These are phyloP conservation scores for Oryza meridionalis DNA, from an alignment of 176 grass and related monocot species.

Conservation along the genomic window DNA sequence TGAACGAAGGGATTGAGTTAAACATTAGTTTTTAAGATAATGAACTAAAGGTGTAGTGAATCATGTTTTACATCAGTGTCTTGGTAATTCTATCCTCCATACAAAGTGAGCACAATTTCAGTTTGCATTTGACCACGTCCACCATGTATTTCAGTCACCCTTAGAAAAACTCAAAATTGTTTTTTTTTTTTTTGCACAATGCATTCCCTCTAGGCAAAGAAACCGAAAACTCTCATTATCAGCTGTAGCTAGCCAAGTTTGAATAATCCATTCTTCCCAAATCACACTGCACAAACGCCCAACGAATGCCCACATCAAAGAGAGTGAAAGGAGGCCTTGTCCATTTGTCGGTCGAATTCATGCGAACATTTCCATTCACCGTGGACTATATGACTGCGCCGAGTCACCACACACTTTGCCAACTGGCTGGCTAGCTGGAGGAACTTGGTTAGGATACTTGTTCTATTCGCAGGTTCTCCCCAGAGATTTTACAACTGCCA, in stretches of 20 bases:
- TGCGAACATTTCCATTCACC: neutral
- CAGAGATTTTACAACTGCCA: neutral
- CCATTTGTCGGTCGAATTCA: neutral
- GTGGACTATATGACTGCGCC: neutral
- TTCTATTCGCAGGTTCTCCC: neutral
- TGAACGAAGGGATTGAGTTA: too few species aligned
- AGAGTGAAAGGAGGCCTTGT: neutral
- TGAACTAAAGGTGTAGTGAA: too few species aligned
- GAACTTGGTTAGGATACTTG: neutral
- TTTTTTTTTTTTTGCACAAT: neutral
- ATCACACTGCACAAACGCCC: neutral
- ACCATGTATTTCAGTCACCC: neutral
- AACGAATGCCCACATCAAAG: neutral
- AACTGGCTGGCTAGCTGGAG: neutral
- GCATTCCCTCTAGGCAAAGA: neutral
- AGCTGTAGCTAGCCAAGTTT: neutral
- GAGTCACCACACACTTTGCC: neutral
- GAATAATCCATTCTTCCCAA: neutral
- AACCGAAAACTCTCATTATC: neutral
- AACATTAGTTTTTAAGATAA: too few species aligned
- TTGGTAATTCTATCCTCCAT: neutral
- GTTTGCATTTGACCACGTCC: neutral
- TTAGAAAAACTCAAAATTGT: neutral
- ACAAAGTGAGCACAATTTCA: neutral
- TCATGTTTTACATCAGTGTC: too few species aligned